Percentiles rank a stretch among this genome's conserved stretches.
phyloP scores from a whole-genome alignment of 768 basidiomycete genomes.

The Pilatotrama ljubarskyi region DNA sequence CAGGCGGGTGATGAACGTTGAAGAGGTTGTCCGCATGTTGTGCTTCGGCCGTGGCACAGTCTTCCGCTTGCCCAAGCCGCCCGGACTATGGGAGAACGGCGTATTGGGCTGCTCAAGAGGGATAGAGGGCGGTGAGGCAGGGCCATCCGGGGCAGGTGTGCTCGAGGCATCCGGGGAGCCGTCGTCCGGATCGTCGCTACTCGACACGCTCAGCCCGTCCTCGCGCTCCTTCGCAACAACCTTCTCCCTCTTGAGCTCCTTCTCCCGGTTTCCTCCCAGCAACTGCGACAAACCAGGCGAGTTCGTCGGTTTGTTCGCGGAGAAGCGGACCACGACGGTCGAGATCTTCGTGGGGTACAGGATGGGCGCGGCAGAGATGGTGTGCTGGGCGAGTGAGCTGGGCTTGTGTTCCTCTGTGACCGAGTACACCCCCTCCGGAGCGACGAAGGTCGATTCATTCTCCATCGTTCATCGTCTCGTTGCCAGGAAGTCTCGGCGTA shows the following conservation, averaged over 20 bases:
- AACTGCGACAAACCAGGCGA: slow-evolving; percentile 68
- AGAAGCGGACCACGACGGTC: slow-evolving; percentile 62
- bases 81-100: slow-evolving; percentile 58
- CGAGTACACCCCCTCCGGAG: slow-evolving; percentile 88
- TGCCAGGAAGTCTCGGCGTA: slow-evolving; percentile 12
- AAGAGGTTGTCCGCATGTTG: slow-evolving; percentile 87
- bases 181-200: slow-evolving; percentile 77
- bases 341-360: slow-evolving; percentile 64
- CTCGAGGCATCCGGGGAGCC: slow-evolving; percentile 37
- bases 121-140: slow-evolving; percentile 37
- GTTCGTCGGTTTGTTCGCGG: slow-evolving; percentile 50
- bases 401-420: slow-evolving; percentile 86
- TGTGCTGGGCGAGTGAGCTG: slow-evolving; percentile 42
- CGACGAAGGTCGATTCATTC: slow-evolving; percentile 82
- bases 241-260: slow-evolving; percentile 38
- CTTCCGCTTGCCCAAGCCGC: slow-evolving; percentile 61
- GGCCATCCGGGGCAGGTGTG: slow-evolving; percentile 28
- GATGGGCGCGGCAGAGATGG: slow-evolving; percentile 33
- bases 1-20: slow-evolving; percentile 87
- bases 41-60: slow-evolving; percentile 75
- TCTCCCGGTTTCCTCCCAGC: slow-evolving; percentile 67
- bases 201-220: slow-evolving; percentile 77
- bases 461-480: slow-evolving; percentile 53
- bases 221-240: slow-evolving; percentile 27
- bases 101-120: slow-evolving; percentile 50